phyloP scores from a whole-genome alignment of 768 basidiomycete genomes.

The Ramaria rubella region DNA sequence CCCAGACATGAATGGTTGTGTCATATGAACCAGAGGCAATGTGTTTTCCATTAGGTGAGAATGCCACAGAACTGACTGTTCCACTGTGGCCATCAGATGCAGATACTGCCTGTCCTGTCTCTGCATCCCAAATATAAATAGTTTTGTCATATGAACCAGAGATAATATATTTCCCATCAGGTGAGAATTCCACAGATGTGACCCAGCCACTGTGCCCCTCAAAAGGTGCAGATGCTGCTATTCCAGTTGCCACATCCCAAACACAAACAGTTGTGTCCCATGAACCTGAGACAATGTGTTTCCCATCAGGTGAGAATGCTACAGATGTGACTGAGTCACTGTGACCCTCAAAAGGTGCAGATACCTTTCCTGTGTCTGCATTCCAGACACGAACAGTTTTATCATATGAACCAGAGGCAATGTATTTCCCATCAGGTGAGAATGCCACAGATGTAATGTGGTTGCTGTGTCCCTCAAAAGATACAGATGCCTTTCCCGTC shows the following conservation, averaged over 20 bases:
- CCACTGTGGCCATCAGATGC: background rate
- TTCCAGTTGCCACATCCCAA: constrained; percentile 17
- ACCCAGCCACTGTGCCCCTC: background rate
- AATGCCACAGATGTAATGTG: background rate
- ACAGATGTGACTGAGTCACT: no score
- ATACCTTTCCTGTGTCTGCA: constrained; percentile 18
- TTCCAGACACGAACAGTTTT: constrained; percentile 10
- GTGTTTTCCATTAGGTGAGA: background rate
- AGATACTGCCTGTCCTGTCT: background rate
- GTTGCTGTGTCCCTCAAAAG: no score
- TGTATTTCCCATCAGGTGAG: background rate
- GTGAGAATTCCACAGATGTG: background rate
- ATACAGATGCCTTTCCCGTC: no score
- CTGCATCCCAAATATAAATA: background rate
- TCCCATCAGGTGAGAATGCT: background rate
- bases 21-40: constrained; percentile 12
- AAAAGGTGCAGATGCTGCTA: constrained; percentile 22
- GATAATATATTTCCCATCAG: constrained; percentile 2
- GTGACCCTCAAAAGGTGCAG: no score
- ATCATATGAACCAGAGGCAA: background rate
- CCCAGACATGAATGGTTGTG: constrained; percentile 8
- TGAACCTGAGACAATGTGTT: background rate
- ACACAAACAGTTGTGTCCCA: background rate
- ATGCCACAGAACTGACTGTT: background rate
- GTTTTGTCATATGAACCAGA: background rate